Evolutionary conservation across 1,284 basidiomycete genomes (phyloP).

Genomic region (Agroathelia rolfsii): DNA sequence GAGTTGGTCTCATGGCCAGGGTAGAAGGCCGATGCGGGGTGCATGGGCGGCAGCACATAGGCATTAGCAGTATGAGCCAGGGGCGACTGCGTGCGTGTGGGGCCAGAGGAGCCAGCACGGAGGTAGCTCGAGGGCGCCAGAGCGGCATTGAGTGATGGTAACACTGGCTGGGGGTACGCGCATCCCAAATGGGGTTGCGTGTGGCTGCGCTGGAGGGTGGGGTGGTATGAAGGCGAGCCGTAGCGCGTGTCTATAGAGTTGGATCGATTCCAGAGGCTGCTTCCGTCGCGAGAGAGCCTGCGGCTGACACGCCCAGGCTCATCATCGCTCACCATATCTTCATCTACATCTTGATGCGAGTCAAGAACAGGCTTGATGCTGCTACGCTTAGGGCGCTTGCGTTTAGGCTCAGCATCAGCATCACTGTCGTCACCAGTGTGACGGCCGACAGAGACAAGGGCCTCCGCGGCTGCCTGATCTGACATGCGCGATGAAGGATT

Average conservation of each 20-base stretch:
- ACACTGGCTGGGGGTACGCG: constrained; percentile 23
- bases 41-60: constrained; percentile 16
- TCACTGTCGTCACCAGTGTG: constrained; percentile 48
- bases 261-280: no score
- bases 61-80: constrained; percentile 30
- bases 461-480: constrained; percentile 76
- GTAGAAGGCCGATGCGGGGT: constrained; percentile 22
- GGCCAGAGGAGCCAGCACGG: constrained; percentile 47
- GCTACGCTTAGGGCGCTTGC: constrained; percentile 39
- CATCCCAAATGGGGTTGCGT: constrained; percentile 19
- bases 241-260: no score
- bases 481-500: constrained; percentile 63
- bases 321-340: constrained; percentile 30
- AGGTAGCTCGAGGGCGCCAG: constrained; percentile 41
- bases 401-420: constrained; percentile 42
- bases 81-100: constrained; percentile 63
- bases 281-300: no score
- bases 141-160: constrained; percentile 46
- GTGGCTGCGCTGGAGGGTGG: constrained; percentile 19
- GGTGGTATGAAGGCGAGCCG: constrained; percentile 1
- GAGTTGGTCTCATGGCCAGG: constrained; percentile 20
- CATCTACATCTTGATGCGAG: constrained; percentile 39
- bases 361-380: constrained; percentile 23
- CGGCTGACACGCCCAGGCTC: no score
- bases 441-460: constrained; percentile 69